phyloP scores from a whole-genome alignment of 768 basidiomycete genomes.

The Podaxis mareebaensis region DNA sequence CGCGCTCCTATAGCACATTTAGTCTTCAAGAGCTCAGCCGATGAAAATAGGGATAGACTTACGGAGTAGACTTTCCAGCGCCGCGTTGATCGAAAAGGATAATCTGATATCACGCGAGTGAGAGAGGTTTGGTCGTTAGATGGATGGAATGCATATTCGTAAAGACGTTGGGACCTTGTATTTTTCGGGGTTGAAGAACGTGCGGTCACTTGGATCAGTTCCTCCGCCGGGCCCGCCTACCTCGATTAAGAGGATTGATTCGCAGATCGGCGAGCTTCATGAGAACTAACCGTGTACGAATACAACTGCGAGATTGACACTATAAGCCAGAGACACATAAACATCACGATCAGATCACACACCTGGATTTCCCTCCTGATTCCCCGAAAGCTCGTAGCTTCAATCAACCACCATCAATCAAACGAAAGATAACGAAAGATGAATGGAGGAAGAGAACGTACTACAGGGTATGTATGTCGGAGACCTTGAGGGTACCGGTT shows the following conservation, averaged over 20 bases:
- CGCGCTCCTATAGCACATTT: conserved; percentile 51
- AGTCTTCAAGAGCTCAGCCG: not conserved
- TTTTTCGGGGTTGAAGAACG: conserved; percentile 81
- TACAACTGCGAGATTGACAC: conserved; percentile 48
- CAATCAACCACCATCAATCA: conserved; percentile 11
- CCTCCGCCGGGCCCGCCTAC: conserved; percentile 84
- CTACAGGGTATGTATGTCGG: conserved; percentile 77
- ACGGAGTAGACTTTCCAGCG: conserved; percentile 85
- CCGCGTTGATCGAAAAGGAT: conserved; percentile 91
- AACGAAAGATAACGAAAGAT: not conserved
- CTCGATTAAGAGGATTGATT: conserved; percentile 4
- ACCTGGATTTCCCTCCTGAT: conserved; percentile 76
- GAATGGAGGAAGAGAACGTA: conserved; percentile 28
- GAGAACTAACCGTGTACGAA: conserved; percentile 66
- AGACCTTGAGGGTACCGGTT: conserved; percentile 67
- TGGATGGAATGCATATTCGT: not conserved
- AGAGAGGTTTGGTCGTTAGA: not conserved
- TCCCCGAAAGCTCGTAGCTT: conserved; percentile 84
- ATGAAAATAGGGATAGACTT: conserved; percentile 26
- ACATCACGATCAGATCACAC: conserved; percentile 16
- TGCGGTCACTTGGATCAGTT: conserved; percentile 61
- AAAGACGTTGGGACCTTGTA: conserved; percentile 61
- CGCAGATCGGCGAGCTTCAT: not conserved
- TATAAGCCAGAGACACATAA: not conserved
- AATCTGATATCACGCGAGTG: conserved; percentile 48